phyloP scores from a whole-genome alignment of 768 basidiomycete genomes.

The Suillus bovinus region DNA sequence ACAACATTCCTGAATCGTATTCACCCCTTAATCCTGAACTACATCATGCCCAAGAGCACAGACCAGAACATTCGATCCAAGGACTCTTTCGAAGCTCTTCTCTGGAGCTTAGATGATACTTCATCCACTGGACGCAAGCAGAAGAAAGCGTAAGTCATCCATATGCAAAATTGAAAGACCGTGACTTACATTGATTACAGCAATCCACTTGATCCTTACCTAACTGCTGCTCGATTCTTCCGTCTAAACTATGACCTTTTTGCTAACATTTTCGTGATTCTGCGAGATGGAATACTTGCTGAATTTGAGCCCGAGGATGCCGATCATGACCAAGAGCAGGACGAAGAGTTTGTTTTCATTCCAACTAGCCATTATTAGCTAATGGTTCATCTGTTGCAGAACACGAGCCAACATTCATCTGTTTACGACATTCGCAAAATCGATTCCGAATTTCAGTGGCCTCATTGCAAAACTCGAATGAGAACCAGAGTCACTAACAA shows the following conservation, averaged over 20 bases:
- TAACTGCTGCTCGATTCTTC: background rate
- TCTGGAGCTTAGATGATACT: background rate
- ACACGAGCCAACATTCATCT: background rate
- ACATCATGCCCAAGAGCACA: background rate
- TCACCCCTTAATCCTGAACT: too few relatives aligned
- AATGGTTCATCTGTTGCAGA: background rate
- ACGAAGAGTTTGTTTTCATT: background rate
- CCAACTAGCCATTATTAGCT: background rate
- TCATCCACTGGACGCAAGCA: background rate
- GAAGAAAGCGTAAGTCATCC: background rate
- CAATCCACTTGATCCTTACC: background rate
- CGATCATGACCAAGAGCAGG: background rate
- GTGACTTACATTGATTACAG: background rate
- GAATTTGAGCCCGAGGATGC: background rate
- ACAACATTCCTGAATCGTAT: too few relatives aligned
- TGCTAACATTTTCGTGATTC: background rate
- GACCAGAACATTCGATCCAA: background rate
- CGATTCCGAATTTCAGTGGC: background rate
- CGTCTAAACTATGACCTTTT: background rate
- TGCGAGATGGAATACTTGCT: background rate
- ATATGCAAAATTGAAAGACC: background rate
- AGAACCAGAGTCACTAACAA: background rate
- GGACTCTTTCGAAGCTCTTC: background rate
- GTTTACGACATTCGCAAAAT: background rate
- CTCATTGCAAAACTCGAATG: background rate